Evolutionary conservation across 306 rosid species (phyloP), one percentile per base, ranked within the genome.

Genomic region (Rubus parviflorus): DNA sequence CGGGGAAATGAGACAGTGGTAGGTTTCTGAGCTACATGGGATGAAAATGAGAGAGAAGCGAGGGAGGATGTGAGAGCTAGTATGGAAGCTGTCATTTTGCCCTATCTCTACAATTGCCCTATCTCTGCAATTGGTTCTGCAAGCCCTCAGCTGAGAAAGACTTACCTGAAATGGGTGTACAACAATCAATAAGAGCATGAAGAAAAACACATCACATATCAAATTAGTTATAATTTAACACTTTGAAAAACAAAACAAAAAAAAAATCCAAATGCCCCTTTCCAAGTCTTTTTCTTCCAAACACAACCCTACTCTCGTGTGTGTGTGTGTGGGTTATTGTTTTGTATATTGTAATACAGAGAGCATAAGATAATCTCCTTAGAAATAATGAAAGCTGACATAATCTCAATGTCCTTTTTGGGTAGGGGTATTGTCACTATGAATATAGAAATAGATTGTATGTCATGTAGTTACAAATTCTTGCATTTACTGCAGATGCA

Each of bases 1-100:
- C 73, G 81, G 15, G 81, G 51, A 52, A 88, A 56, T 0, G 84
- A 86, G 17, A 85, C 84, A 35, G 45, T 17, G 76, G 15, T 75
- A 12, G 92, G 86, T 57, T 82, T 89, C 67, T 83, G 86, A 11
- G 97, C 88, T 57, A 95, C 13, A 16, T 81, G 83, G 8, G 97
- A 90, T 37, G 97, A 95, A 82, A 95, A 95, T 3, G 98, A 92
- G 81, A 95, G 93, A 66, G 97, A 89, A 60, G 96, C 81, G 57
- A 95, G 48, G 7, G 97, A 75, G 0, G 86, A 77, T 0, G 93
- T 72, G 58, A 95, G 90, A 48, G 92, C 70, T 7, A 92, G 79
- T 45, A 94, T 17, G 41, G 93, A 84, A 64, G 79, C 72, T n/a
- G 92, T 89, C 98, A 92, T 90, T 64, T 25, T 85, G 20, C 43